Conservation (phyloP, 352 stramenopile genomes). For the Phytophthora capsici region DNA sequence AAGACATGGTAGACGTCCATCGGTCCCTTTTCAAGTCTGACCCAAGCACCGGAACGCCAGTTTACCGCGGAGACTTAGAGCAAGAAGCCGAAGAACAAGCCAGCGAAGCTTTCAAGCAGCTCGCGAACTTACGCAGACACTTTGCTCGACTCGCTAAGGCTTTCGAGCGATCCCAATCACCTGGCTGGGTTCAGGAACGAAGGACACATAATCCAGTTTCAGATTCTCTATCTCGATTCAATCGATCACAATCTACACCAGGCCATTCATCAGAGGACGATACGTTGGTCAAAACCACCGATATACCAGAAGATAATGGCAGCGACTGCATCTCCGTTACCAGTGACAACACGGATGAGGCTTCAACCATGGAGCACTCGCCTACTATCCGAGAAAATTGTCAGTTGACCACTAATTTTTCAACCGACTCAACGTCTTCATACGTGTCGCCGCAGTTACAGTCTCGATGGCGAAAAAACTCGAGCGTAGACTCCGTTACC, state of each 20-base stretch:
- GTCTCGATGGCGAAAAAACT: slow-evolving; percentile 13
- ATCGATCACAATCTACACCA: background rate
- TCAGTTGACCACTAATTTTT: slow-evolving; percentile 5
- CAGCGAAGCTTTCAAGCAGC: slow-evolving; percentile 50
- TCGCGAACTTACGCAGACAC: slow-evolving; percentile 42
- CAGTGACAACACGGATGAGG: slow-evolving; percentile 7
- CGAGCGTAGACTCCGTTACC: background rate
- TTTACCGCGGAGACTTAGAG: slow-evolving; percentile 30
- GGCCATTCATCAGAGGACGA: slow-evolving; percentile 13
- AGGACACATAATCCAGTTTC: background rate
- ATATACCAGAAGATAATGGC: slow-evolving; percentile 3
- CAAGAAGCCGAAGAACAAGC: slow-evolving; percentile 45
- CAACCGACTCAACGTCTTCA: slow-evolving; percentile 15
- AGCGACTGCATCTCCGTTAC: slow-evolving; percentile 1
- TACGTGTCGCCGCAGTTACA: slow-evolving; percentile 15
- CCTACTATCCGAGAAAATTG: background rate
- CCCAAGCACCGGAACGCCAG: slow-evolving; percentile 42
- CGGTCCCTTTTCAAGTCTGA: slow-evolving; percentile 68
- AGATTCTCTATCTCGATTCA: background rate
- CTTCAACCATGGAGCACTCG: slow-evolving; percentile 8
- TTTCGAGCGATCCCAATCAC: slow-evolving; percentile 27
- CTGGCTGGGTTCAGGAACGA: background rate
- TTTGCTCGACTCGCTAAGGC: slow-evolving; percentile 45
- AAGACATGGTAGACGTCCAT: slow-evolving; percentile 73
- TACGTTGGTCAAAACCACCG: background rate